Base-by-base conservation (phyloP, 163 green algal species). In the Volvox carteri region DNA sequence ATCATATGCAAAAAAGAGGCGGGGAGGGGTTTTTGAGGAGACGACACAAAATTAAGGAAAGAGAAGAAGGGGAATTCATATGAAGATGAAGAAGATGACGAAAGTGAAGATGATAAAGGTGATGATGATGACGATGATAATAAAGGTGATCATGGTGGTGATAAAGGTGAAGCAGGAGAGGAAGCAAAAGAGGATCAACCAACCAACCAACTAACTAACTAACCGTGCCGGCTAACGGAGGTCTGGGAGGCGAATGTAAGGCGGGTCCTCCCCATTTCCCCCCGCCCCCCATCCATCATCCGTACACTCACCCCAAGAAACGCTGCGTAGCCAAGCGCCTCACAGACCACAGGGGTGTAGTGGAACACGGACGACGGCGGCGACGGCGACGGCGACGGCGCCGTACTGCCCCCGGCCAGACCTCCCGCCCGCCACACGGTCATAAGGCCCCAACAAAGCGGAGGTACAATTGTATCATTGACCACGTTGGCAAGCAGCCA, bases 321-420 rank as follows among this genome's bases (percentile, higher is more conserved):
- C 6, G 46, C 74, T 23, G 74, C 37, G 44, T 81, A 81, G 1
- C 44, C 28, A 8, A 67, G 44, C 44, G 46, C 74, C 28, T 81
- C 74, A 9, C 28, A 42, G 23, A 67, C 65, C 19, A 67, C 44
- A 11, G 74, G 74, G 25, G 74, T 50, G 74, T 81, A 81, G 28
- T 81, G 74, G 3, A 1, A 25, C 46, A 81, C 9, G 25, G 1
- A 65, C 1, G 74, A 67, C n/a, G 74, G 74, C 25, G 74, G 74
- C 35, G 74, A 9, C n/a, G 74, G n/a, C n/a, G n/a, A n/a, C n/a
- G n/a, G n/a, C n/a, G n/a, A n/a, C n/a, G n/a, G n/a, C n/a, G n/a
- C n/a, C n/a, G n/a, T n/a, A n/a, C n/a, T n/a, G n/a, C n/a, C n/a
- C n/a, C n/a, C n/a, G n/a, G n/a, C n/a, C n/a, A n/a, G n/a, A n/a